phyloP scores from a whole-genome alignment of 2,329 filamentous ascomycete genomes.

The Alternaria atra region DNA sequence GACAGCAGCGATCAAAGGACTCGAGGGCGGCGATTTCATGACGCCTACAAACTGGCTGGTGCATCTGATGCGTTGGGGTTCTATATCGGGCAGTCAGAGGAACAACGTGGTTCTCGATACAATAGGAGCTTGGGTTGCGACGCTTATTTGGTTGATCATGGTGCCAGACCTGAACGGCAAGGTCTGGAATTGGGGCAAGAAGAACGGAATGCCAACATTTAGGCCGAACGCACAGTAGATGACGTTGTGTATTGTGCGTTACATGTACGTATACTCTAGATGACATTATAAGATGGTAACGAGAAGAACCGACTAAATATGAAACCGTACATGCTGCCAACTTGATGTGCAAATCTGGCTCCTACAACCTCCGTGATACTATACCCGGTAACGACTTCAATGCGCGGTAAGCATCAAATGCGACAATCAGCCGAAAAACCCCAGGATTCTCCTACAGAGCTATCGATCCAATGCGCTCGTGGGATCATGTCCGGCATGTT shows the following conservation, averaged over 20 bases:
- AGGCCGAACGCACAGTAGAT: slow-evolving; percentile 38
- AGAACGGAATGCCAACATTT: slow-evolving; percentile 57
- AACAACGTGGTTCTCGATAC: slow-evolving; percentile 65
- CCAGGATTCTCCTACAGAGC: background rate
- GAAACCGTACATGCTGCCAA: too few relatives aligned
- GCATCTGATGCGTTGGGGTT: slow-evolving; percentile 71
- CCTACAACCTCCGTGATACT: too few relatives aligned
- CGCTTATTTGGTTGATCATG: slow-evolving; percentile 65
- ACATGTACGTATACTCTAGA: background rate
- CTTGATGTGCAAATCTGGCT: too few relatives aligned
- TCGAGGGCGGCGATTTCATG: slow-evolving; percentile 83
- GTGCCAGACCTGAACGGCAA: slow-evolving; percentile 66
- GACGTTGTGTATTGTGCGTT: background rate
- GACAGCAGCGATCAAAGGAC: slow-evolving; percentile 69
- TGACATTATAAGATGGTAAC: background rate
- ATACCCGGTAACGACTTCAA: too few relatives aligned
- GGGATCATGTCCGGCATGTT: slow-evolving; percentile 11
- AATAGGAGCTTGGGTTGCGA: slow-evolving; percentile 62
- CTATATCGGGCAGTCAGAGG: slow-evolving; percentile 62
- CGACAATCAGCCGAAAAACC: background rate
- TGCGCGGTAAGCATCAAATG: background rate
- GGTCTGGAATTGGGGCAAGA: slow-evolving; percentile 66
- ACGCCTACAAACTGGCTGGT: slow-evolving; percentile 80
- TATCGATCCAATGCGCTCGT: slow-evolving; percentile 2
- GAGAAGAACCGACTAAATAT: background rate